Base-by-base conservation (phyloP, 2,329 filamentous ascomycete species). In the Exserohilum turcica region DNA sequence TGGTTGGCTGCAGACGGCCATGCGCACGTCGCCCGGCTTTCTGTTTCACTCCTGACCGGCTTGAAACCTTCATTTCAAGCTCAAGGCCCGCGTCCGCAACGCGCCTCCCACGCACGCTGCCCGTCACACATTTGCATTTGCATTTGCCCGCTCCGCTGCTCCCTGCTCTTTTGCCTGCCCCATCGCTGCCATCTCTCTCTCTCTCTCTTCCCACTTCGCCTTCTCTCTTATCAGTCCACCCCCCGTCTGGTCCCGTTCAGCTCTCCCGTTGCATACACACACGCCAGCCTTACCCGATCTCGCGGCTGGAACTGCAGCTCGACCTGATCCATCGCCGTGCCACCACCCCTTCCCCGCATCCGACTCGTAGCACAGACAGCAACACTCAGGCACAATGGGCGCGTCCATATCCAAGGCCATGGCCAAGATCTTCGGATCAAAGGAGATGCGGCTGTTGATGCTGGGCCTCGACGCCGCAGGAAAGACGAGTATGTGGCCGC, bases 361-460 rank as follows among this genome's bases (percentile, higher is more conserved):
- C 48, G 10, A 21, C 13, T 38, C 33, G 43, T 27, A 37, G 44
- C 36, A 9, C 32, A 44, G 39, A 51, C 37, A 52, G 37, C 42
- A 31, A 55, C 27, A 46, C 74, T 56, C 80, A 56, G 81, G 79
- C 81, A 87, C 70, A 56, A 97, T 97, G 93, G 93, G 93, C 75
- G 90, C 84, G 66, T 86, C 89, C 77, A 83, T 97, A 75, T 96
- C 91, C 63, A 96, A 96, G 79, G 89, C 96, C 81, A 91, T 97
- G 90, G 89, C 89, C 81, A 97, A 96, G 88, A 92, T 97, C 84
- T 97, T 97, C 81, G 93, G 93, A 81, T 95, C 91, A 51, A 96
- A 96, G 82, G 94, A 97, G 80, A 97, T 97, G 92, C 90, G 94
- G 69, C 84, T 99, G 74, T 82, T 97, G 74, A 99, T 99, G 94